Percentiles rank a stretch among this genome's conserved stretches.
These are phyloP conservation scores for Colletotrichum musicola DNA, from an alignment of 2,329 filamentous ascomycete species.

Conservation along the genomic window DNA sequence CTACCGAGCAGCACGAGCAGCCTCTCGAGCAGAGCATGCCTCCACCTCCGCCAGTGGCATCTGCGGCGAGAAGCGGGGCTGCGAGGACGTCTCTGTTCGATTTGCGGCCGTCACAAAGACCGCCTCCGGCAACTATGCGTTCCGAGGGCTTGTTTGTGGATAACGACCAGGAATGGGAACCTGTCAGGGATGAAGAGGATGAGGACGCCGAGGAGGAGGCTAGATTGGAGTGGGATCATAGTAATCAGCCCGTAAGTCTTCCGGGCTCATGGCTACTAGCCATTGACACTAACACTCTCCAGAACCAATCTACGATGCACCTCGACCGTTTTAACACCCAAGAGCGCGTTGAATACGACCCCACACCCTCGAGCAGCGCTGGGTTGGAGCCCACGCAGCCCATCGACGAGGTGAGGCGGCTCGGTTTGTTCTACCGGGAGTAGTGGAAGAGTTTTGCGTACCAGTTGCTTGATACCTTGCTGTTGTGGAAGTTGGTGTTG, in stretches of 20 bases:
- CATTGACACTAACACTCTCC: constrained; percentile 45
- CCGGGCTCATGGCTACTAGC: background rate
- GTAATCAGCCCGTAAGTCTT: constrained; percentile 70
- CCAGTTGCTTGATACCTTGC: constrained; percentile 49
- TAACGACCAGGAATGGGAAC: constrained; percentile 80
- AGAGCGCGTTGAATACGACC: constrained; percentile 43
- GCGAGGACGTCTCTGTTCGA: constrained; percentile 50
- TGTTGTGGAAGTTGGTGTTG: background rate
- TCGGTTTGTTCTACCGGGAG: constrained; percentile 54
- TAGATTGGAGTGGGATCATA: constrained; percentile 81
- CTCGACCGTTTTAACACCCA: constrained; percentile 54
- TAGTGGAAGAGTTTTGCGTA: constrained; percentile 43
- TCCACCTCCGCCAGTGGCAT: constrained; percentile 45
- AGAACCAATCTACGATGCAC: constrained; percentile 60
- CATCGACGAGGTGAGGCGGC: constrained; percentile 73
- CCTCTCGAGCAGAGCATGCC: constrained; percentile 44
- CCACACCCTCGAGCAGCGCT: constrained; percentile 42
- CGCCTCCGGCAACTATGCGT: constrained; percentile 68
- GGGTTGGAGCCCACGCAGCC: constrained; percentile 79
- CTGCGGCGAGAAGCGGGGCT: constrained; percentile 19
- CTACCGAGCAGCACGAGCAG: constrained; percentile 47
- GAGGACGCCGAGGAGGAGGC: constrained; percentile 75
- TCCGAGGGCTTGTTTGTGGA: constrained; percentile 82
- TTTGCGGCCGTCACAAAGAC: constrained; percentile 65
- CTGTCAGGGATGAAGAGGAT: constrained; percentile 69